Evolutionary conservation across 2,329 filamentous ascomycete species (phyloP).

Genomic region (Alternaria sp.): DNA sequence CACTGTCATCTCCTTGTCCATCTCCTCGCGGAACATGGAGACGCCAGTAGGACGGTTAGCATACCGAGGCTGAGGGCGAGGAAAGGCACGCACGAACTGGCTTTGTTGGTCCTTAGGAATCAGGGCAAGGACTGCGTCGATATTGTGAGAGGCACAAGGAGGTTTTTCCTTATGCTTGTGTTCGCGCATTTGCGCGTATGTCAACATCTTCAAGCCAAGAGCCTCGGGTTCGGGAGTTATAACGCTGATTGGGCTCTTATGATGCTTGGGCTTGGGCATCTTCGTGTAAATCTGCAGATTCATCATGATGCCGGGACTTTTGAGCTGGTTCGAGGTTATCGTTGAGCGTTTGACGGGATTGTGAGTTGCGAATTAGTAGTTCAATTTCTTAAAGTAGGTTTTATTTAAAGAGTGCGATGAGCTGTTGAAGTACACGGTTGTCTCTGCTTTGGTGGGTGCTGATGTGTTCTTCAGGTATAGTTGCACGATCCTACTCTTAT

Average conservation of each 20-base stretch:
- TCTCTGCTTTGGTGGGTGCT: background rate
- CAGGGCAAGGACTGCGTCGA: background rate
- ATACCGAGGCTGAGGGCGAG: background rate
- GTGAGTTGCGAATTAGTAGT: background rate
- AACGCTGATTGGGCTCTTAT: too few relatives aligned
- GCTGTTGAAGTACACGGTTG: background rate
- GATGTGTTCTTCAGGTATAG: background rate
- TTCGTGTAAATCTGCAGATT: background rate
- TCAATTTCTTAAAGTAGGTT: background rate
- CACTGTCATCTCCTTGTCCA: conserved; percentile 1
- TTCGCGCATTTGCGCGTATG: background rate
- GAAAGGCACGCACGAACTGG: conserved; percentile 5
- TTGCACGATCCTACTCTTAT: background rate
- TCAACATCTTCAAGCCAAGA: background rate
- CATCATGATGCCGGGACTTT: background rate
- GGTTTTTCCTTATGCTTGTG: background rate
- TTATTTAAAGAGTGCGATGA: background rate
- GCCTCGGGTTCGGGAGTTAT: background rate
- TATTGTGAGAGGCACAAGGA: background rate
- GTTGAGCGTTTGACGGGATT: background rate
- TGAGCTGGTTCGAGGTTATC: background rate
- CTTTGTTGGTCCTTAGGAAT: background rate
- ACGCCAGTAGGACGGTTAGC: background rate
- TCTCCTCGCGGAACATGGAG: conserved; percentile 7
- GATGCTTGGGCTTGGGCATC: background rate